These are phyloP conservation scores for Ambrosiella xylebori DNA, from an alignment of 2,329 filamentous ascomycete species.

Conservation along the genomic window DNA sequence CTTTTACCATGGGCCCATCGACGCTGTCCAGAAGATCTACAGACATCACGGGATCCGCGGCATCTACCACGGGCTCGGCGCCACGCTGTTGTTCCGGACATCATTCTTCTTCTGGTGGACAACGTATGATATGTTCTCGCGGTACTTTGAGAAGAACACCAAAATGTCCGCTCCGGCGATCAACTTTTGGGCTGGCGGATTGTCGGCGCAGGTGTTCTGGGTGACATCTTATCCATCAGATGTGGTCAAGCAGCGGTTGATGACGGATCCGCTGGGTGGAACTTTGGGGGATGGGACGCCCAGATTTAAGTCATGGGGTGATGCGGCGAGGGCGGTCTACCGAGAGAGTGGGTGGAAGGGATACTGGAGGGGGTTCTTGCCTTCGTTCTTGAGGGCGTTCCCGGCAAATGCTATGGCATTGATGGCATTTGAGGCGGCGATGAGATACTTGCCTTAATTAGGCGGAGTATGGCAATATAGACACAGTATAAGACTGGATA, in stretches of 20 bases:
- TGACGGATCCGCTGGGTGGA: conserved; percentile 80
- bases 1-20: conserved; percentile 71
- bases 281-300: conserved; percentile 47
- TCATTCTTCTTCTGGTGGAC: conserved; percentile 99
- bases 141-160: conserved; percentile 48
- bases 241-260: conserved; percentile 88
- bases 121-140: conserved; percentile 75
- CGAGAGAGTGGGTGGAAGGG: conserved; percentile 58
- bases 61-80: conserved; percentile 68
- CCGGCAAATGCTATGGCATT: conserved; percentile 90
- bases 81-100: conserved; percentile 73
- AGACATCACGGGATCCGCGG: conserved; percentile 57
- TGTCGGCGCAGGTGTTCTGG: conserved; percentile 93
- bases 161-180: conserved; percentile 57
- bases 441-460: conserved; percentile 43
- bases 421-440: conserved; percentile 82
- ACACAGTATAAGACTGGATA: neutral
- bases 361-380: conserved; percentile 86
- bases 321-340: conserved; percentile 64
- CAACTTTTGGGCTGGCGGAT: conserved; percentile 93
- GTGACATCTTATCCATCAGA: conserved; percentile 79
- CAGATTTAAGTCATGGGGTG: conserved; percentile 57
- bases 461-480: no score
- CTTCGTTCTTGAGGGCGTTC: conserved; percentile 85
- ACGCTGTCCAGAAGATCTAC: conserved; percentile 59